These are phyloP conservation scores for Neoboletus subvelutipes DNA, from an alignment of 768 basidiomycete genomes.

Conservation along the genomic window DNA sequence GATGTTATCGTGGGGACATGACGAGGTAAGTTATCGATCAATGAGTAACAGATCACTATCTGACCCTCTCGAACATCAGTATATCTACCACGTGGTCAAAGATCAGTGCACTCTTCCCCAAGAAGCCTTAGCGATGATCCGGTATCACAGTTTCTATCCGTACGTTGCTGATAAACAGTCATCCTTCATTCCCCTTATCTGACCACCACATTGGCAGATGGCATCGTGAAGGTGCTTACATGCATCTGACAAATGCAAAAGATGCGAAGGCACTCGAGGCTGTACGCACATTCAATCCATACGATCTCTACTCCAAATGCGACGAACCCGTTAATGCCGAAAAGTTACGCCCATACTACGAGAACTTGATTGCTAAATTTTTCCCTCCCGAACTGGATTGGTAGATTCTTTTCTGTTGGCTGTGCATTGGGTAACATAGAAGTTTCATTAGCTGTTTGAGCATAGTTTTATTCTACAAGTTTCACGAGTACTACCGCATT, in stretches of 20 bases:
- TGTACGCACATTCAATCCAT: conserved; percentile 88
- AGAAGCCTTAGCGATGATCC: conserved; percentile 87
- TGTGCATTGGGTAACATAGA: conserved; percentile 3
- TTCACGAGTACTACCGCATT: not conserved
- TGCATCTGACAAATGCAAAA: conserved; percentile 72
- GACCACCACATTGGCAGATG: conserved; percentile 42
- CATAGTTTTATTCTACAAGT: not conserved
- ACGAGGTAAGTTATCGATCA: conserved; percentile 60
- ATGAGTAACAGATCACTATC: not conserved
- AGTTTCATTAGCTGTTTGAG: conserved; percentile 1
- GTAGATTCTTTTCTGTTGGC: conserved; percentile 41
- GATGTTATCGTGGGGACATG: conserved; percentile 90
- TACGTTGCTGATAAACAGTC: conserved; percentile 30
- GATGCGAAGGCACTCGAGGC: conserved; percentile 66
- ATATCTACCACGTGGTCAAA: conserved; percentile 81
- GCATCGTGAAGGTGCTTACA: conserved; percentile 88
- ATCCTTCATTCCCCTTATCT: not conserved
- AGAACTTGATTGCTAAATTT: conserved; percentile 77
- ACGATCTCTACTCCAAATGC: conserved; percentile 90
- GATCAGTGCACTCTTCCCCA: conserved; percentile 78
- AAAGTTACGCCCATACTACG: conserved; percentile 79
- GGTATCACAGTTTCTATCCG: conserved; percentile 95
- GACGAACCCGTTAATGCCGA: conserved; percentile 64
- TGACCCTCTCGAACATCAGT: conserved; percentile 42
- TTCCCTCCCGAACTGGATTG: conserved; percentile 83